Evolutionary conservation across 148 eudicot genomes (phyloP), one percentile per base, ranked within the genome.

Genomic region (Rhododendron mucronatum): DNA sequence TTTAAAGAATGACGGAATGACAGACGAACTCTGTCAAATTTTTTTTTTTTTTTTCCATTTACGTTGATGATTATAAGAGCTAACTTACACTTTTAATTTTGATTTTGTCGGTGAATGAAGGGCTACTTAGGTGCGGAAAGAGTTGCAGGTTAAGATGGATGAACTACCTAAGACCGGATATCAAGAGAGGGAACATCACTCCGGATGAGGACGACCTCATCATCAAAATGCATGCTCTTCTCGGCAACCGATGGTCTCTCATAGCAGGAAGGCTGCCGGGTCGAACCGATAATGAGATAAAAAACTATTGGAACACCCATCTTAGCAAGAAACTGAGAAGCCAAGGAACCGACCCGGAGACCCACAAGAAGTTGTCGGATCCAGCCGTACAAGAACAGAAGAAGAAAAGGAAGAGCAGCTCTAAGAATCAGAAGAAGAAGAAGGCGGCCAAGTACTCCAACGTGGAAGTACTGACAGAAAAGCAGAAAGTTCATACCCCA

Each of bases 221-320:
- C 44, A 89, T 92, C n/a, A 90, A 90, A 87, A 78, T 93, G 80
- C 96, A 93, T 80, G 84, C 89, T 37, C 90, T 92, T 79, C 88
- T 93, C 18, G 96, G 94, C 77, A 93, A 93, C 71, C 79, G 92
- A 39, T 93, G 96, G 96, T 93, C 94, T 7, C 88, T 93, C 6
- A 92, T 93, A 12, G 94, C 96, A 0, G 94, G 93, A 67, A 92
- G 96, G 83, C 86, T 93, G 53, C 93, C 96, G 3, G 96, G 93
- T 89, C 90, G 96, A 87, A 92, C 96, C 1, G 96, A 93, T 85
- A 93, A 93, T 83, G 96, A 93, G 86, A 93, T 92, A 14, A 93
- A 93, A 61, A 93, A 93, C 61, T 92, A 93, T 50, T 93, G 96
- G 95, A 93, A 93, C 82, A 93, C 96, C 35, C 93, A 91, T 50